Base-by-base conservation (phyloP, 768 basidiomycete species). In the Phaeotremella fagi region DNA sequence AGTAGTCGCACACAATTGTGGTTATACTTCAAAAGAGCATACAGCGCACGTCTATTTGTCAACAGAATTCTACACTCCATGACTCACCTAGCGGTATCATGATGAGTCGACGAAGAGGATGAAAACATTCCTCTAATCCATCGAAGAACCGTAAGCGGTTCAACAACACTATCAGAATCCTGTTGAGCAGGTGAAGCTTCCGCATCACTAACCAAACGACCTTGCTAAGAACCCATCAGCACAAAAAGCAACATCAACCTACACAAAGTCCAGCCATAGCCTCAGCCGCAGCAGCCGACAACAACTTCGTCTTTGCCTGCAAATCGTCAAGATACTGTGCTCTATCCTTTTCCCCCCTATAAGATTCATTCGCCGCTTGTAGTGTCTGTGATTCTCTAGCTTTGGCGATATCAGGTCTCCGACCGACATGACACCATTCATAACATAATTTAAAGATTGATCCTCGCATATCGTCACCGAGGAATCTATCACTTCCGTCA, bases 341-440 rank as follows among this genome's bases (percentile, higher is more conserved):
- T 50, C 82, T 81, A 29, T 78, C 76, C 29, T 80, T 78, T 7
- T 81, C 79, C 18, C 82, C 82, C n/a, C 79, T 78, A 33, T 79
- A 79, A 0, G 80, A 80, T 9, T 80, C 78, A 2, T 78, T 78
- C 3, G 81, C 82, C 15, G 83, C 80, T 58, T 81, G 82, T 64
- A 88, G 83, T 82, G 90, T 90, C 50, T 80, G 65, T 23, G 82
- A 79, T 37, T 85, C 76, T 44, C 87, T 80, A 49, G 84, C 85
- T 70, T 83, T 85, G 33, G 82, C 80, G n/a, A 77, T 75, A 56
- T 90, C 87, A 0, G 82, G 79, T 62, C 87, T 83, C 26, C 83
- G 80, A 4, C 88, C 90, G 42, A 86, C 78, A 64, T 88, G 84
- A 72, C 90, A 94, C 91, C 91, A 95, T 64, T 91, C 89, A 73